Percentiles rank a stretch among this genome's conserved stretches.
These are phyloP conservation scores for Scutellaria minor DNA, from an alignment of 257 asterid genomes.

Conservation along the genomic window DNA sequence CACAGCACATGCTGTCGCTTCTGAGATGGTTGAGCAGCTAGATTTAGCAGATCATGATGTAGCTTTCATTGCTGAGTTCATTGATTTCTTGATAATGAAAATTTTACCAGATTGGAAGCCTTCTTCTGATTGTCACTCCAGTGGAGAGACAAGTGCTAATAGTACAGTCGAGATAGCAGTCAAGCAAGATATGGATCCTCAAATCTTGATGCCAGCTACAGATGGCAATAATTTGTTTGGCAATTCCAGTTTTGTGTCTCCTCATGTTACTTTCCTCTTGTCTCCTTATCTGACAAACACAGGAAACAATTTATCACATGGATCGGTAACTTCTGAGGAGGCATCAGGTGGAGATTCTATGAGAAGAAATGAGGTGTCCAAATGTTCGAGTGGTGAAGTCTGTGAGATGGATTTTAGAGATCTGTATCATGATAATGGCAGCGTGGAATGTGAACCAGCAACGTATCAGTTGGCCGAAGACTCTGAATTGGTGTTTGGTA, in stretches of 20 bases:
- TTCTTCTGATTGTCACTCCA: constrained; percentile 43
- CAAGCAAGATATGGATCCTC: constrained; percentile 35
- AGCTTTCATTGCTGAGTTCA: constrained; percentile 70
- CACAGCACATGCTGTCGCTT: constrained; percentile 72
- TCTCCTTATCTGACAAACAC: constrained; percentile 30
- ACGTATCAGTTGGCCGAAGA: constrained; percentile 35
- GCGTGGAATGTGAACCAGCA: constrained; percentile 33
- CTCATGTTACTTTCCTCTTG: constrained; percentile 27
- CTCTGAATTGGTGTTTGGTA: constrained; percentile 29
- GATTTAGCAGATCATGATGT: constrained; percentile 71
- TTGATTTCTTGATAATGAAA: constrained; percentile 55
- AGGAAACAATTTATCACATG: constrained; percentile 44
- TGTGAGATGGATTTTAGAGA: constrained; percentile 51
- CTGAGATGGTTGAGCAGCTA: constrained; percentile 82
- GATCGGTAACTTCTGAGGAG: constrained; percentile 43
- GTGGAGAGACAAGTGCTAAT: constrained; percentile 40
- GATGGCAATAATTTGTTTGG: constrained; percentile 32
- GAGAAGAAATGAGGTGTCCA: constrained; percentile 35
- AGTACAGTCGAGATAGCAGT: constrained; percentile 35
- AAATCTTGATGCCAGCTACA: constrained; percentile 17
- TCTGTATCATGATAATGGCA: constrained; percentile 41
- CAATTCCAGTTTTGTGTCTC: constrained; percentile 27
- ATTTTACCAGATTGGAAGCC: constrained; percentile 65
- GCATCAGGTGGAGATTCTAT: constrained; percentile 38
- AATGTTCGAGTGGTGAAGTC: constrained; percentile 36